phyloP scores from a whole-genome alignment of 176 grass and related monocot genomes.

The Raddia distichophylla region DNA sequence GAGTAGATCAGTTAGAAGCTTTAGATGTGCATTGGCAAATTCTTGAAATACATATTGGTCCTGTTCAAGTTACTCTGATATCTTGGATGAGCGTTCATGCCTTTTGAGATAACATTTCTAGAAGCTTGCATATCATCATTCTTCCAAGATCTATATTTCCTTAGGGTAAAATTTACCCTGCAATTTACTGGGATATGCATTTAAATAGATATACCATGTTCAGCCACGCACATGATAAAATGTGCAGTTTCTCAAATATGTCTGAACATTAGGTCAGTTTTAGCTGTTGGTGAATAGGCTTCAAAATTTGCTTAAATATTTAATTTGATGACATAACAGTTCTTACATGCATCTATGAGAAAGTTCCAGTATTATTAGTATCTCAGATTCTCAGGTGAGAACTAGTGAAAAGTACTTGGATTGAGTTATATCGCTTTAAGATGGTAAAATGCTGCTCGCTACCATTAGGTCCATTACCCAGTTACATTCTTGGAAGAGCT shows the following conservation, averaged over 20 bases:
- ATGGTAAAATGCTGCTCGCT: neutral
- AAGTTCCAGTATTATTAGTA: neutral
- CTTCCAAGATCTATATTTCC: neutral
- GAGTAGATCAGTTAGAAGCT: neutral
- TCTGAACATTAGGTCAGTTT: neutral
- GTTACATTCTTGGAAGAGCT: neutral
- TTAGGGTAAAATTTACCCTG: neutral
- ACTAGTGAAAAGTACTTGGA: neutral
- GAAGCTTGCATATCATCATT: neutral
- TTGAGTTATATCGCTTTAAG: neutral
- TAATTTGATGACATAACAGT: neutral
- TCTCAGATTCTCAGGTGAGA: neutral
- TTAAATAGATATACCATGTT: neutral
- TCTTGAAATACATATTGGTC: neutral
- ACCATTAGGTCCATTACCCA: neutral
- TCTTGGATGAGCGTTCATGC: neutral
- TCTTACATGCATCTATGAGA: neutral
- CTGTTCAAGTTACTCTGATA: neutral
- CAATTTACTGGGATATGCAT: neutral
- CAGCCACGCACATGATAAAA: neutral
- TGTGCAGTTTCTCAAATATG: neutral
- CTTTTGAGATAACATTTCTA: neutral
- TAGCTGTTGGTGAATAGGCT: neutral
- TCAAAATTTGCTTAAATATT: neutral
- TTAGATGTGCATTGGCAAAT: neutral